These are phyloP conservation scores for Blakeslea trispora DNA, from an alignment of 371 early-diverging fungal species.

Conservation along the genomic window DNA sequence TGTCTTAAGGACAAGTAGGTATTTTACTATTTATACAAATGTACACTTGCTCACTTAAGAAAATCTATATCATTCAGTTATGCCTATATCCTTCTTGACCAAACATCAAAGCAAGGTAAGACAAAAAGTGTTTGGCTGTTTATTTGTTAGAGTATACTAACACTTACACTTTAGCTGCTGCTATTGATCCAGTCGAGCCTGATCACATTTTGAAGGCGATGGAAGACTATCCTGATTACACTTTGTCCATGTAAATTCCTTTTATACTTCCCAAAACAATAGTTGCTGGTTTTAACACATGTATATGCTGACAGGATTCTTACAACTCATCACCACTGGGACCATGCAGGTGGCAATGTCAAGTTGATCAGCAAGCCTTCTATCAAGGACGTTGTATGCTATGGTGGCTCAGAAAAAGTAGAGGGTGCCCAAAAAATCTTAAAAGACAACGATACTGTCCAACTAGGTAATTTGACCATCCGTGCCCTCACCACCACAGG, in stretches of 20 bases:
- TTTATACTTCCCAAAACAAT: too few species aligned
- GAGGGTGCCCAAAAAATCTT: conserved; percentile 61
- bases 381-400: conserved; percentile 26
- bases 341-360: conserved; percentile 82
- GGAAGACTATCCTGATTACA: conserved; percentile 40
- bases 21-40: too few species aligned
- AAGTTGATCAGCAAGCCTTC: conserved; percentile 37
- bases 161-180: conserved; percentile 31
- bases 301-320: conserved; percentile 43
- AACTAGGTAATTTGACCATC: conserved; percentile 60
- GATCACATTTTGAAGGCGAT: conserved; percentile 44
- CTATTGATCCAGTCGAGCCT: conserved; percentile 64
- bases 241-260: conserved; percentile 48
- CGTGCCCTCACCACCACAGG: conserved; percentile 68
- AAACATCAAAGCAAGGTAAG: conserved; percentile 53
- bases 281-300: too few species aligned
- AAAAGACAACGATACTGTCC: conserved; percentile 64
- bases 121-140: neutral
- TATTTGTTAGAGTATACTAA: neutral
- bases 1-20: conserved; percentile 40
- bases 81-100: conserved; percentile 75
- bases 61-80: conserved; percentile 49
- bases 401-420: conserved; percentile 55
- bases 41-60: neutral
- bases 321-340: conserved; percentile 80